Evolutionary conservation across 257 asterid species (phyloP), one percentile per base, ranked within the genome.

Genomic region (Vinca minor): DNA sequence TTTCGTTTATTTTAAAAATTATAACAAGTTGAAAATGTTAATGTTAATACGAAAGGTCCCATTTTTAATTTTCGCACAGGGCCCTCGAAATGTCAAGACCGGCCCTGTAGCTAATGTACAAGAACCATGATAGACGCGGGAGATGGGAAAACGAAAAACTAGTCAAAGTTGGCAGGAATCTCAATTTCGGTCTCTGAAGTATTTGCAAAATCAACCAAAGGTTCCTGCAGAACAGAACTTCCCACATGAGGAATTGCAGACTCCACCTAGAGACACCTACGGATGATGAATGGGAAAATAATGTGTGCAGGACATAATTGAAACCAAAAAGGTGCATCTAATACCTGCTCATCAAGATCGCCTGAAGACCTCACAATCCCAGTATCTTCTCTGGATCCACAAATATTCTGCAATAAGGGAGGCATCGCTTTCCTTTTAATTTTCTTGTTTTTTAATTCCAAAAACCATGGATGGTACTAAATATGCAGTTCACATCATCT

Each of bases 321-420:
- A 13, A 44, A 13, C 54, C 54, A 31, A 66, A 28, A n/a, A 17
- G 39, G 21, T 35, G 34, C 58, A 52, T 49, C 21, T 38, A 39
- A 9, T 50, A 76, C 81, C 75, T 76, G 76, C 62, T 69, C 78
- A 65, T 72, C 75, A 60, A 65, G 36, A 39, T 72, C 66, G 21
- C 67, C 63, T 25, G 75, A 64, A 54, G 72, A 65, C 34, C 69
- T 48, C 49, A 35, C 41, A 20, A 45, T 38, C n/a, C 57, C 77
- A 38, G 20, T n/a, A 25, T 69, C 71, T 58, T 70, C 53, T 47
- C 50, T 47, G 46, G 59, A 46, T 45, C 32, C 38, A 67, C 53
- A 35, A 26, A 59, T 28, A 39, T 69, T 62, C 81, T 77, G 73
- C 64, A 68, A 29, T 13, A 26, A n/a, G 11, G 47, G 29, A 46